phyloP scores from a whole-genome alignment of 352 stramenopile genomes.

The Aphanomyces cochlioides region DNA sequence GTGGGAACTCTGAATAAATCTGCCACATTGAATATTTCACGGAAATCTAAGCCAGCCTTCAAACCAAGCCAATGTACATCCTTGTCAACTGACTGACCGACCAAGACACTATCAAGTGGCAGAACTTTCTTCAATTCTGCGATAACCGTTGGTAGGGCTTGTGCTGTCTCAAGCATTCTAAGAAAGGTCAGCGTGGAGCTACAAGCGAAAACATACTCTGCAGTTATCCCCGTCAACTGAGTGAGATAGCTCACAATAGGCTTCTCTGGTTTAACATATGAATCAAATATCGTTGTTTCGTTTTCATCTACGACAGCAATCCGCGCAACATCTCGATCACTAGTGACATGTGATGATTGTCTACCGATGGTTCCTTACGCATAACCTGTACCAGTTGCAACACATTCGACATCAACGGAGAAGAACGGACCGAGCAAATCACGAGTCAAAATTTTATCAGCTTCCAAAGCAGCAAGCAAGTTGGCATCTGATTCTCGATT shows the following conservation, averaged over 20 bases:
- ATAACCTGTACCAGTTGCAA: conserved; percentile 79
- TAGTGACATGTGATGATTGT: conserved; percentile 29
- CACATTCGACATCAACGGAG: conserved; percentile 91
- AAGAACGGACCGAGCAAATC: conserved; percentile 54
- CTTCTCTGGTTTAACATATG: conserved; percentile 83
- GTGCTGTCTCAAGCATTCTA: conserved; percentile 62
- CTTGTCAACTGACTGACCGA: conserved; percentile 91
- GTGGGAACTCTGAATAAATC: conserved; percentile 80
- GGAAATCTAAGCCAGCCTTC: conserved; percentile 80
- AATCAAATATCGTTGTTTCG: conserved; percentile 81
- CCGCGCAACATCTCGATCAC: conserved; percentile 84
- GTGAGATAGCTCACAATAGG: conserved; percentile 89
- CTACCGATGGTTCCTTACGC: conserved; percentile 38
- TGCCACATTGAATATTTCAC: conserved; percentile 76
- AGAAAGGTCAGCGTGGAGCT: not conserved
- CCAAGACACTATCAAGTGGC: conserved; percentile 80
- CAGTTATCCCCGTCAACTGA: conserved; percentile 81
- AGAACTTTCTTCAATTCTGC: conserved; percentile 69
- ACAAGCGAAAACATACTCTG: conserved; percentile 41
- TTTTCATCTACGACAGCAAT: conserved; percentile 88
- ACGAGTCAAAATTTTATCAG: conserved; percentile 17
- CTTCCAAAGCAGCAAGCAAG: conserved; percentile 16
- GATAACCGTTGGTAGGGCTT: conserved; percentile 68
- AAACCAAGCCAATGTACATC: conserved; percentile 89
- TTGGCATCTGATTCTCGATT: not conserved